phyloP scores from a whole-genome alignment of 2,329 filamentous ascomycete species.

The Ophiocordyceps sinensis region DNA sequence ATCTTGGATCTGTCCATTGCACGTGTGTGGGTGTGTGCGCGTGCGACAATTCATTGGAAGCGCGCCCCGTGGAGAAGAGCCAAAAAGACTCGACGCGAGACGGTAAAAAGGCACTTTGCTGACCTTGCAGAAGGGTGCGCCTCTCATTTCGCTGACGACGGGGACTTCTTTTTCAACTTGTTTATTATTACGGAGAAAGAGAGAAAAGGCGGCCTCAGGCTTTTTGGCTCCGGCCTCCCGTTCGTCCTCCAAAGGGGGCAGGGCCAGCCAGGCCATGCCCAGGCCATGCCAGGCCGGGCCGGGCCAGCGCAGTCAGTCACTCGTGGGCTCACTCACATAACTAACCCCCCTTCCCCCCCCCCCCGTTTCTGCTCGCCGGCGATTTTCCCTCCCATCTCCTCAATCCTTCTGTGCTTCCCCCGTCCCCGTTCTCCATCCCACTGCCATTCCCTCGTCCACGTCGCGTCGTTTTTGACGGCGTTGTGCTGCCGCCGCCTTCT shows the following conservation, averaged over 20 bases:
- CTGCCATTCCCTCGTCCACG: constrained; percentile 2
- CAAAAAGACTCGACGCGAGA: too few species aligned
- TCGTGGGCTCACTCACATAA: constrained; percentile 15
- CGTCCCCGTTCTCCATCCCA: constrained; percentile 3
- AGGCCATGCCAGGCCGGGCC: not conserved
- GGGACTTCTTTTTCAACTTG: too few species aligned
- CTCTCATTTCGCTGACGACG: too few species aligned
- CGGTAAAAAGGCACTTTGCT: too few species aligned
- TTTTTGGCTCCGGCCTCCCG: not conserved
- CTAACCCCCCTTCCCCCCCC: constrained; percentile 21
- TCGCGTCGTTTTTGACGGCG: not conserved
- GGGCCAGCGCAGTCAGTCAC: not conserved
- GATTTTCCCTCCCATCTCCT: constrained; percentile 14
- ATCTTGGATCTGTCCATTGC: too few species aligned
- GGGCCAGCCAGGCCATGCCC: not conserved
- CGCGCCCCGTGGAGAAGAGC: too few species aligned
- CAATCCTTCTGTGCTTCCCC: constrained; percentile 1
- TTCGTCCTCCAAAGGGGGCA: not conserved
- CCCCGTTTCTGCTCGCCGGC: too few species aligned
- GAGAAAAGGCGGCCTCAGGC: too few species aligned
- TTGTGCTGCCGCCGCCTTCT: not conserved
- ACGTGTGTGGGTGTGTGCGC: too few species aligned
- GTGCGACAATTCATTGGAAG: too few species aligned
- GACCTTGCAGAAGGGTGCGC: too few species aligned
- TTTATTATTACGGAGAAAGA: too few species aligned